phyloP scores from a whole-genome alignment of 2,329 filamentous ascomycete genomes.

The Colletotrichum acutatum region DNA sequence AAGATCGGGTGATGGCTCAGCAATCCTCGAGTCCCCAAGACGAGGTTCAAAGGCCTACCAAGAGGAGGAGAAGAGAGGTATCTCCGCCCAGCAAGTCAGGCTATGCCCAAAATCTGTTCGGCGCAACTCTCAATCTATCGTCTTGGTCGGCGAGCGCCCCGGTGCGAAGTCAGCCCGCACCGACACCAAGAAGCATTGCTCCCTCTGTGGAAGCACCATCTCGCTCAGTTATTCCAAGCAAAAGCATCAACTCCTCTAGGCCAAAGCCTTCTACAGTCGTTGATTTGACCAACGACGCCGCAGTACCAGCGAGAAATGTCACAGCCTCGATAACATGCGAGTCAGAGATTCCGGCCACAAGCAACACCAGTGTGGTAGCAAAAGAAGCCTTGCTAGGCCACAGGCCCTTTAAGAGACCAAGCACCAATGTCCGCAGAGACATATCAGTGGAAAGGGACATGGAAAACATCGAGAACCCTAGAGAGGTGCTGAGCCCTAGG shows the following conservation, averaged over 20 bases:
- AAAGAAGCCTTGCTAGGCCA: background rate
- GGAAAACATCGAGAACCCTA: background rate
- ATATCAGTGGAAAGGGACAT: background rate
- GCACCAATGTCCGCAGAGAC: background rate
- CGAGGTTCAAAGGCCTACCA: slow-evolving; percentile 46
- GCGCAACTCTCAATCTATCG: slow-evolving; percentile 55
- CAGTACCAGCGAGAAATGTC: background rate
- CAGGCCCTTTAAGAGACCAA: background rate
- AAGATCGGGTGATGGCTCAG: slow-evolving; percentile 58
- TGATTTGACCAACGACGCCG: background rate
- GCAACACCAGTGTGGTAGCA: background rate
- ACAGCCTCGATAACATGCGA: background rate
- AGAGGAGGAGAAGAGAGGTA: slow-evolving; percentile 52
- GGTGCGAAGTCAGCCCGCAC: slow-evolving; percentile 2
- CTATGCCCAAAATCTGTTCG: slow-evolving; percentile 63
- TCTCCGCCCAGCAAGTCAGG: slow-evolving; percentile 56
- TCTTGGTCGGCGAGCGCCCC: slow-evolving; percentile 29
- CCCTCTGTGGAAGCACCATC: background rate
- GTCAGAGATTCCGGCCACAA: background rate
- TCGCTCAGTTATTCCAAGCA: background rate
- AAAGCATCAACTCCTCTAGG: background rate
- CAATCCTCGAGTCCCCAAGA: slow-evolving; percentile 37
- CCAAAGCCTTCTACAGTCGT: background rate
- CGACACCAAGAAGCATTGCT: background rate
- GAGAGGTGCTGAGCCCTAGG: background rate